These are phyloP conservation scores for Prosopis cineraria DNA, from an alignment of 306 rosid species.

Conservation along the genomic window DNA sequence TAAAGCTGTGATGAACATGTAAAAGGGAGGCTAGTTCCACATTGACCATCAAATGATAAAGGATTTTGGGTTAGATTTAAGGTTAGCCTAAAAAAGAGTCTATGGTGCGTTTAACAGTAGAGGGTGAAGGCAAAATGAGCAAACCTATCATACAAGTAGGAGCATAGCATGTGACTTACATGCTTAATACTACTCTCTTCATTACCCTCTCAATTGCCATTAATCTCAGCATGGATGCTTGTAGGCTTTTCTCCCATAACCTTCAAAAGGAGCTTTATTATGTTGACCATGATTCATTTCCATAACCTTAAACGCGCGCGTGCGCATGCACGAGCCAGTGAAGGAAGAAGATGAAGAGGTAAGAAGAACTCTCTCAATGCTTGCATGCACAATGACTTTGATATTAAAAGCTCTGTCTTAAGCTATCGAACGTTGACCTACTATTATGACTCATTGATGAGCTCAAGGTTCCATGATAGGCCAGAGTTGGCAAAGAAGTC, in stretches of 20 bases:
- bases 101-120: slow-evolving; percentile 79
- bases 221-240: slow-evolving; percentile 97
- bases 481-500: slow-evolving; percentile 53
- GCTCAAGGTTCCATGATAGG: slow-evolving; percentile 51
- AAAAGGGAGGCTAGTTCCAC: slow-evolving; percentile 79
- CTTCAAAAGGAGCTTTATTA: slow-evolving; percentile 85
- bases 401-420: slow-evolving; percentile 48
- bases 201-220: slow-evolving; percentile 84
- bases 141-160: slow-evolving; percentile 83
- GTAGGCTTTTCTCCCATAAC: slow-evolving; percentile 74
- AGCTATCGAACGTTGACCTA: slow-evolving; percentile 77
- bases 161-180: slow-evolving; percentile 78
- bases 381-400: slow-evolving; percentile 61
- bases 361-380: slow-evolving; percentile 65
- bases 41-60: slow-evolving; percentile 55
- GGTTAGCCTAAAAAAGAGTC: slow-evolving; percentile 66
- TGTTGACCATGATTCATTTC: slow-evolving; percentile 53
- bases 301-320: not conserved
- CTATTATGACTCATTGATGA: slow-evolving; percentile 70
- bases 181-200: slow-evolving; percentile 89
- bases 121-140: slow-evolving; percentile 83
- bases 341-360: slow-evolving; percentile 37
- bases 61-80: slow-evolving; percentile 44
- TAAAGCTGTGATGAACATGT: slow-evolving; percentile 63
- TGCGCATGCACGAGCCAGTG: slow-evolving; percentile 3